These are phyloP conservation scores for Solanum chiquidenum DNA, from an alignment of 257 asterid species.

Conservation along the genomic window DNA sequence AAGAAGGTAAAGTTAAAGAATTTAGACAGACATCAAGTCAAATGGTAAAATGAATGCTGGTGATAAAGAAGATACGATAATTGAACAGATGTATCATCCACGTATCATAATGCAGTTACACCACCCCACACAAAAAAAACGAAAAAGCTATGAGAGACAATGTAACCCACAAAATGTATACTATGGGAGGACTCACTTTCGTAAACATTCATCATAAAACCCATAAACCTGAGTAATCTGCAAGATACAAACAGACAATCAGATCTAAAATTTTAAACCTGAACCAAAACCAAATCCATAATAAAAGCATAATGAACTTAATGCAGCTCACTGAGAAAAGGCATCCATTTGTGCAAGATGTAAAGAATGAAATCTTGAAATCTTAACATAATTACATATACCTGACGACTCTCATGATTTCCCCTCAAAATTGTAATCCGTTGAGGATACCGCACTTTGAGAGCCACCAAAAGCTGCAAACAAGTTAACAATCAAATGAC, in stretches of 20 bases:
- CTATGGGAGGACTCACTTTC: conserved; percentile 31
- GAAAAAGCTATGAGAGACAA: neutral
- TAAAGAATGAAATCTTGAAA: neutral
- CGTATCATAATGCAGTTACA: neutral
- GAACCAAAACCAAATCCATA: neutral
- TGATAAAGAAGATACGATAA: neutral
- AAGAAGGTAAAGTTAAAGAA: neutral
- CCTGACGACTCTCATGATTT: conserved; percentile 80
- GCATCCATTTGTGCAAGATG: neutral
- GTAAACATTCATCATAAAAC: conserved; percentile 45
- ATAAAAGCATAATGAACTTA: neutral
- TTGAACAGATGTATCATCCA: neutral
- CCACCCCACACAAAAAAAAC: neutral
- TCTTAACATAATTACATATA: conserved; percentile 2
- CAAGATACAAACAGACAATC: conserved; percentile 5
- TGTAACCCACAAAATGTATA: neutral
- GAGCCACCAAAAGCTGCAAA: conserved; percentile 41
- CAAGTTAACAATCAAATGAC: neutral
- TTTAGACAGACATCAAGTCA: neutral
- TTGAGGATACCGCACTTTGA: conserved; percentile 42
- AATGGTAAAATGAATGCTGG: neutral
- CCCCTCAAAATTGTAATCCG: conserved; percentile 61
- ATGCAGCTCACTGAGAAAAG: neutral
- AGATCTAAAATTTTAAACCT: neutral
- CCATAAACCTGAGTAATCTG: conserved; percentile 56